Percentiles rank a stretch among this genome's conserved stretches.
phyloP scores from a whole-genome alignment of 176 grass and related monocot species.

The Rhynchospora tenuis region DNA sequence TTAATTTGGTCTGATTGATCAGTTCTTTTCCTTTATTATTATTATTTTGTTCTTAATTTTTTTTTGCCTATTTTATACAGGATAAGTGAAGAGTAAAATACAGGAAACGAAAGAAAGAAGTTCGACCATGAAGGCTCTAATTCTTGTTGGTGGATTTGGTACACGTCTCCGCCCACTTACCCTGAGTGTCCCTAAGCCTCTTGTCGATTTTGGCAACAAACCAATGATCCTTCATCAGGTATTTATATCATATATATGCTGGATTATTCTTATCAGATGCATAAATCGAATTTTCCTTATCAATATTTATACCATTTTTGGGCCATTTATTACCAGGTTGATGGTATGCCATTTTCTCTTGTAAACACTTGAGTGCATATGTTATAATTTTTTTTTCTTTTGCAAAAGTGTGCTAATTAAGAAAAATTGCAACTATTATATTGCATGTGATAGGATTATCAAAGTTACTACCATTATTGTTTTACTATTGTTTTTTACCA shows the following conservation, averaged over 20 bases:
- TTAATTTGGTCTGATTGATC: background rate
- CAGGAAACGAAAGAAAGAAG: background rate
- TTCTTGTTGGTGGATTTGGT: slow-evolving; percentile 90
- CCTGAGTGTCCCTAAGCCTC: slow-evolving; percentile 87
- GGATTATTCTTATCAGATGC: background rate
- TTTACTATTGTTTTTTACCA: background rate
- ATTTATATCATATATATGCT: background rate
- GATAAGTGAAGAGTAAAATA: background rate
- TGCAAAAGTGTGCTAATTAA: background rate
- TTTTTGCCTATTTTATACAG: background rate
- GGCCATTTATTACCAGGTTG: background rate
- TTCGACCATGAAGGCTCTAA: slow-evolving; percentile 79
- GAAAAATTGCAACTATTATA: background rate
- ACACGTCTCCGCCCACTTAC: slow-evolving; percentile 81
- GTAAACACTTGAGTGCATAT: background rate
- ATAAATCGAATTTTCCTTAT: background rate
- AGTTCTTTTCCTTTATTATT: background rate
- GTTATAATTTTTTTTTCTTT: background rate
- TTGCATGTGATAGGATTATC: background rate
- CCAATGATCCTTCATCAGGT: slow-evolving; percentile 97
- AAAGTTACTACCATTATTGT: background rate
- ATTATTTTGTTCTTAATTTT: slow-evolving; percentile 16
- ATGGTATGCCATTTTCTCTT: background rate
- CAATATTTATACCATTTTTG: background rate
- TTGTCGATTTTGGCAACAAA: slow-evolving; percentile 96